Evolutionary conservation across 2,329 filamentous ascomycete species (phyloP).

Genomic region (Penicillium brevicompactum): DNA sequence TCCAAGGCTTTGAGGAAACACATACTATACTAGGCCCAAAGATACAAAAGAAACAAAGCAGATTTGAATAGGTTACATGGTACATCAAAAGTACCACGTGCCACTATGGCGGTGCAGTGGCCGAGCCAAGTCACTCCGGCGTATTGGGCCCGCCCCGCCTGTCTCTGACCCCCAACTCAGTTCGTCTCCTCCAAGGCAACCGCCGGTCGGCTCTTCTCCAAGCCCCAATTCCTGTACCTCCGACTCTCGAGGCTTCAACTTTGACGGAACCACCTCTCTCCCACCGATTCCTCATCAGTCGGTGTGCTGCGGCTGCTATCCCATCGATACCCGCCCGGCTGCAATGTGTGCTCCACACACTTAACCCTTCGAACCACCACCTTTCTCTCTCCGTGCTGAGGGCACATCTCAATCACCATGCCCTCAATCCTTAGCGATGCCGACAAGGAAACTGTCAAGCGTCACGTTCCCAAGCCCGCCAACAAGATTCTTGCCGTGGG

Average conservation of each 20-base stretch:
- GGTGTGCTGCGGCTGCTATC: slow-evolving; percentile 18
- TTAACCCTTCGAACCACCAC: slow-evolving; percentile 9
- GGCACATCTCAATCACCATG: slow-evolving; percentile 37
- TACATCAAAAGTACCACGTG: slow-evolving; percentile 24
- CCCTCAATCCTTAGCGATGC: slow-evolving; percentile 79
- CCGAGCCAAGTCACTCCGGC: slow-evolving; percentile 15
- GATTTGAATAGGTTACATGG: slow-evolving; percentile 3
- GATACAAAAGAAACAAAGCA: no score
- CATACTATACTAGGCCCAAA: no score
- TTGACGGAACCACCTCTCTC: background rate
- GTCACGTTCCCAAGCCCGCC: slow-evolving; percentile 85
- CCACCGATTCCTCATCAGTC: slow-evolving; percentile 3
- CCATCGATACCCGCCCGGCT: slow-evolving; percentile 17
- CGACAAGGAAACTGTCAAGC: slow-evolving; percentile 95
- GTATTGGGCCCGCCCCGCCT: slow-evolving; percentile 21
- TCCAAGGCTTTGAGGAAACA: background rate
- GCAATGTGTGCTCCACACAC: slow-evolving; percentile 20
- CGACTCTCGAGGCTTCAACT: background rate
- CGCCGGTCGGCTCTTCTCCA: slow-evolving; percentile 28
- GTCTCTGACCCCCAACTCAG: slow-evolving; percentile 7
- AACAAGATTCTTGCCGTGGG: slow-evolving; percentile 98
- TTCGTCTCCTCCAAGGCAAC: slow-evolving; percentile 24
- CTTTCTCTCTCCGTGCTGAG: slow-evolving; percentile 5
- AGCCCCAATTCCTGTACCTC: background rate
- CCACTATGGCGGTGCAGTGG: slow-evolving; percentile 12